Evolutionary conservation across 202 grass and related monocot species (phyloP), one percentile per base, ranked within the genome.

Genomic region (Musa balbisiana): DNA sequence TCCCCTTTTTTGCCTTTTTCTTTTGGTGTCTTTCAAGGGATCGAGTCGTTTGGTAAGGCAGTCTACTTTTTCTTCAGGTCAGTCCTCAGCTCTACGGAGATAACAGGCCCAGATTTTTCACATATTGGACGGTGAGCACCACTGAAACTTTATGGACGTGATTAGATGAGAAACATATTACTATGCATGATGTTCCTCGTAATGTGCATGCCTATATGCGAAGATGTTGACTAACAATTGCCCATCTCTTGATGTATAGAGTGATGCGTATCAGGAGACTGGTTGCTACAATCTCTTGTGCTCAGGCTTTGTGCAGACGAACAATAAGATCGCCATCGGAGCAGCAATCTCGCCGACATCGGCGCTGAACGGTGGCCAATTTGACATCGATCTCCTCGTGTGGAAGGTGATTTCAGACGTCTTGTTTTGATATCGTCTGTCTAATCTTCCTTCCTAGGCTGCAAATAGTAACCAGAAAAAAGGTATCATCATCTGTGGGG

Each of bases 51-150:
- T 4, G 29, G 29, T 33, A 33, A 33, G 33, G 33, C 33, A 8
- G 16, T 58, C 55, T 58, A 2, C 24, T 22, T 14, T 58, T 12
- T 17, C 13, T 17, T 49, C 69, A 72, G 69, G 51, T 72, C 3
- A 72, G 50, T 22, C 69, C 69, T 21, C 9, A 53, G 51, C 69
- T 72, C 2, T 72, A 72, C 13, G 69, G 69, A 22, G 69, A 72
- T 9, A 53, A 72, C 20, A 54, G 51, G n/a, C 69, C 69, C n/a
- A 54, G 69, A 21, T 53, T 72, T 19, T 72, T 72, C 69, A 72
- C 69, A 11, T 72, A 72, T 53, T 72, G 69, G 69, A 72, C 69
- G 0, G 69, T 72, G 24, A 72, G 69, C 53, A 25, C 2, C 0
- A 15, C 2, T 13, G 1, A 26, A 66, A 26, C 9, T 21, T 14